Conservation (phyloP, 179 eudicot genomes). For the Sideroxylon spinosum region DNA sequence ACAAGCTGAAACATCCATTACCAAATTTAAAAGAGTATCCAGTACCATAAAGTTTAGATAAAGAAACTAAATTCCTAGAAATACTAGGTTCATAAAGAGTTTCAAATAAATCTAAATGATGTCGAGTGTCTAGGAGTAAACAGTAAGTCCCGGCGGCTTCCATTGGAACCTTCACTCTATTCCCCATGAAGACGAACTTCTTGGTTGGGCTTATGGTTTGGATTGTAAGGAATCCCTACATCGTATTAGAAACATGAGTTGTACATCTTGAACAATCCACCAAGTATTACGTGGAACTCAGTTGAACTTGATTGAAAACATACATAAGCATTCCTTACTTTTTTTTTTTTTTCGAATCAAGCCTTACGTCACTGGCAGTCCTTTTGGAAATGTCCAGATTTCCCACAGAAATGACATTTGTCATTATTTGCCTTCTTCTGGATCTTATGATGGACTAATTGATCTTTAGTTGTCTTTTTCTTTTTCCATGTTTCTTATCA, state of each 20-base stretch:
- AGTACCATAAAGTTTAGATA: background rate
- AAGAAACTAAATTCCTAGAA: constrained; percentile 10
- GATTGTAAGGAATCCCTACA: constrained; percentile 12
- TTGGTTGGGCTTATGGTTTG: constrained; percentile 13
- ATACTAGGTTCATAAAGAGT: constrained; percentile 10
- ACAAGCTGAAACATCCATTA: constrained; percentile 9
- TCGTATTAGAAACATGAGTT: constrained; percentile 12
- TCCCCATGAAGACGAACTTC: background rate
- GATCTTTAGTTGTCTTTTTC: background rate
- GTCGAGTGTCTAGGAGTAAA: background rate
- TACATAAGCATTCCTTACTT: background rate
- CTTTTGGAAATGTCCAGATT: constrained; percentile 10
- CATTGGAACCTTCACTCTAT: constrained; percentile 13
- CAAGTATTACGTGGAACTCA: background rate
- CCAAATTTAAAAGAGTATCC: constrained; percentile 4
- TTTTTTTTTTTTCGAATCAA: constrained; percentile 13
- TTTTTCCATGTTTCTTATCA: background rate
- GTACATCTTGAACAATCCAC: background rate
- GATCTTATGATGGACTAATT: background rate
- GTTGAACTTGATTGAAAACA: constrained; percentile 9
- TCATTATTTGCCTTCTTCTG: background rate
- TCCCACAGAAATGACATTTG: constrained; percentile 1
- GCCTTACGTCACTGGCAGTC: constrained; percentile 5
- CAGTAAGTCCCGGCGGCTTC: constrained; percentile 13
- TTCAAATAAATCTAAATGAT: constrained; percentile 12